A percentile compares a stretch with the other conserved stretches of the same genome.
phyloP scores from a whole-genome alignment of 2,329 filamentous ascomycete species.

The Aureobasidium lini region DNA sequence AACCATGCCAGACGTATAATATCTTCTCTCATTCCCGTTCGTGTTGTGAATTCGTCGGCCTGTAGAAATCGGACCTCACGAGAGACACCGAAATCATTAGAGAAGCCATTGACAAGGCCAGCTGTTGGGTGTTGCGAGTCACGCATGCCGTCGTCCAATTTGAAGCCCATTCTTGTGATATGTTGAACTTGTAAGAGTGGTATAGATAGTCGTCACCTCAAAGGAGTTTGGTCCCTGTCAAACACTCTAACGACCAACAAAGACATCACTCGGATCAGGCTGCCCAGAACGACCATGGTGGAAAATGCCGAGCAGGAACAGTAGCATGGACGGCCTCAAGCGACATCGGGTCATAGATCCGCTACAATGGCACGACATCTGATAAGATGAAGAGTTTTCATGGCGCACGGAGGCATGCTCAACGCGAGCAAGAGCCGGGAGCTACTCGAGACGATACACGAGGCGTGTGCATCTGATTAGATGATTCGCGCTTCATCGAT shows the following conservation, averaged over 20 bases:
- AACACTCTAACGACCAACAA: not conserved
- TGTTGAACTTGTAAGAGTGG: not conserved
- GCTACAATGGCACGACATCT: slow-evolving; percentile 8
- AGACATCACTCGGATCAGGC: not conserved
- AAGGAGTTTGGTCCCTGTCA: not conserved
- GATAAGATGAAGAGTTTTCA: slow-evolving; percentile 14
- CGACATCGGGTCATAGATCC: slow-evolving; percentile 6
- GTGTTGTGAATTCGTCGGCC: slow-evolving; percentile 20
- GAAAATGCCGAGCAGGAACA: not conserved
- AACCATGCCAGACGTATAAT: slow-evolving; percentile 39
- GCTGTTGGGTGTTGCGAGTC: not conserved
- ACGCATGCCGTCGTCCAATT: not conserved
- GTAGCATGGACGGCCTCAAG: not conserved
- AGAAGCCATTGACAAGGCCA: not conserved
- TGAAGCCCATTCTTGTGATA: not conserved
- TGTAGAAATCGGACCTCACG: slow-evolving; percentile 22
- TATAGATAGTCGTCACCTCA: not conserved
- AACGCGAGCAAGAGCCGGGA: not conserved
- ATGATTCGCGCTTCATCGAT: not conserved
- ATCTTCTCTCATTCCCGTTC: slow-evolving; percentile 35
- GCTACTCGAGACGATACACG: not conserved
- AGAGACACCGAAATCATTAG: not conserved
- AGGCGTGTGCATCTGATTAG: slow-evolving; percentile 6
- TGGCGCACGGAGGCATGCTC: not conserved
- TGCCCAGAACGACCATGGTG: not conserved